A percentile compares a stretch with the other conserved stretches of the same genome.
These are phyloP conservation scores for Avena insularis DNA, from an alignment of 176 grass and related monocot genomes.

Conservation along the genomic window DNA sequence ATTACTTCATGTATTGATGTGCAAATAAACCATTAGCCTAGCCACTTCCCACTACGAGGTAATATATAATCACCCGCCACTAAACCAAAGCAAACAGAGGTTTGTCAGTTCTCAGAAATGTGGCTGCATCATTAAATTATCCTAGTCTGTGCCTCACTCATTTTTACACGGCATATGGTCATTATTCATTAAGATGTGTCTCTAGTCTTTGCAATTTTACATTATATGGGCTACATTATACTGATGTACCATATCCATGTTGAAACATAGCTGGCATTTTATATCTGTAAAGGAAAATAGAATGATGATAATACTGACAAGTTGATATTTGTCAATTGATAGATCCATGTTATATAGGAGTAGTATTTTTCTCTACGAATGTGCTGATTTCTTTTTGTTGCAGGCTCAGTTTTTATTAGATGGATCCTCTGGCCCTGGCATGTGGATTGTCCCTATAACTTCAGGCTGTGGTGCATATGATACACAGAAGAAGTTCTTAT, in stretches of 20 bases:
- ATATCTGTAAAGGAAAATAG: background rate
- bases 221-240: background rate
- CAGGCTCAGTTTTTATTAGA: slow-evolving; percentile 87
- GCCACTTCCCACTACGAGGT: background rate
- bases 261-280: slow-evolving; percentile 1
- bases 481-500: slow-evolving; percentile 59
- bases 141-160: background rate
- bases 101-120: background rate
- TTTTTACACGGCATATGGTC: background rate
- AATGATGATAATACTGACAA: background rate
- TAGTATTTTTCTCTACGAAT: slow-evolving; percentile 15
- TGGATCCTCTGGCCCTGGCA: slow-evolving; percentile 63
- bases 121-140: background rate
- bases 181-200: slow-evolving; percentile 21
- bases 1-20: slow-evolving; percentile 12
- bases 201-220: background rate
- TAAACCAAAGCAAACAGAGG: background rate
- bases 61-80: background rate
- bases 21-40: background rate
- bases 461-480: slow-evolving; percentile 60
- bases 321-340: background rate
- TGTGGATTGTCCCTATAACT: slow-evolving; percentile 86
- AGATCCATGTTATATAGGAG: background rate
- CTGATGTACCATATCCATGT: background rate
- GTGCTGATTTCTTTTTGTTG: slow-evolving; percentile 41